phyloP scores from a whole-genome alignment of 2,329 filamentous ascomycete genomes.

The Arthrobotrys pseudoclavata region DNA sequence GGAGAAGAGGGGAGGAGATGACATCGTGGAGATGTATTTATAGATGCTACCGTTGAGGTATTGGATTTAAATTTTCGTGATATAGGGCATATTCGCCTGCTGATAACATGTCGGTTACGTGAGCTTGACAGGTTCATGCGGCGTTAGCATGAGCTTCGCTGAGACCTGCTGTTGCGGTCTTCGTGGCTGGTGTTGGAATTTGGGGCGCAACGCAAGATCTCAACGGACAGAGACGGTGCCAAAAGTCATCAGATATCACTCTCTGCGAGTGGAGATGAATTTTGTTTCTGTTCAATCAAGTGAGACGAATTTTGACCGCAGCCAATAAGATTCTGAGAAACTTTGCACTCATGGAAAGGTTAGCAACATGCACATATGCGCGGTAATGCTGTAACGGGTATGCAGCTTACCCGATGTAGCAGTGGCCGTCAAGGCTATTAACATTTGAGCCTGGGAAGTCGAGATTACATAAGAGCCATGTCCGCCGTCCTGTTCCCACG shows the following conservation, averaged over 20 bases:
- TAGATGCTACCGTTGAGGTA: not conserved
- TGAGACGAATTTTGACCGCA: not conserved
- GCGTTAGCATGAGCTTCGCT: too few species aligned
- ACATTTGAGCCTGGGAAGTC: too few species aligned
- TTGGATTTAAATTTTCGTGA: not conserved
- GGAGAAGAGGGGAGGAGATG: slow-evolving; percentile 50
- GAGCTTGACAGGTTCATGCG: not conserved
- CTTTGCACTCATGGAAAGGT: not conserved
- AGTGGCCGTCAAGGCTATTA: too few species aligned
- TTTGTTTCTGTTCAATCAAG: not conserved
- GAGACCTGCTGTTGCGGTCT: not conserved
- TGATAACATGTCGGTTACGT: not conserved
- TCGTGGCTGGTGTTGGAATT: slow-evolving; percentile 8
- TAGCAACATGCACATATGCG: too few species aligned
- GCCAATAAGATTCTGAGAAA: not conserved
- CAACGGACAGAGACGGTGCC: too few species aligned
- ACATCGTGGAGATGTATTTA: slow-evolving; percentile 16
- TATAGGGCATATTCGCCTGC: not conserved
- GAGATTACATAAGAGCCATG: too few species aligned
- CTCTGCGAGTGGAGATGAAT: not conserved
- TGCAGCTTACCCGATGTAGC: not conserved
- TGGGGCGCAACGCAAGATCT: not conserved
- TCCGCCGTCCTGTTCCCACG: too few species aligned
- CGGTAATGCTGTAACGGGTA: too few species aligned
- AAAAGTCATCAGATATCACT: not conserved